Conservation (phyloP, 2,329 filamentous ascomycete genomes). For the Helicocarpus griseus region DNA sequence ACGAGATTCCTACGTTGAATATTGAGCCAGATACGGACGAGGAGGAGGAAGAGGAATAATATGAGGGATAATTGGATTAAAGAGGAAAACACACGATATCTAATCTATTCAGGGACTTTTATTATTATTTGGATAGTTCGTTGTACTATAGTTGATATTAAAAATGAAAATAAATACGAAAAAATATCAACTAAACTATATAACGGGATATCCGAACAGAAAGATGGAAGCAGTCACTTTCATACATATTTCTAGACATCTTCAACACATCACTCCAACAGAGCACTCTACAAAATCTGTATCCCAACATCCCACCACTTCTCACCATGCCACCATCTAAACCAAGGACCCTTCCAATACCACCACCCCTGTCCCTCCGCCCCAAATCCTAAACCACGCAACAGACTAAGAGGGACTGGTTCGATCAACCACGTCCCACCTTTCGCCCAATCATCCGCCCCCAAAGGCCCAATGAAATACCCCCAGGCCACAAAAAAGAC, state of each 20-base stretch:
- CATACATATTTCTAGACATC: background rate
- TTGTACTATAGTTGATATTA: too few relatives aligned
- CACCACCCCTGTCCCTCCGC: slow-evolving; percentile 55
- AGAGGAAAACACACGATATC: background rate
- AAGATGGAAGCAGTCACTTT: too few relatives aligned
- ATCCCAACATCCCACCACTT: slow-evolving; percentile 55
- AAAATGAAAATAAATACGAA: too few relatives aligned
- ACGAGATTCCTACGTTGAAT: slow-evolving; percentile 41
- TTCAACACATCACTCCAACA: slow-evolving; percentile 1
- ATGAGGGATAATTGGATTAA: background rate
- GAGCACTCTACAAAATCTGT: slow-evolving; percentile 19
- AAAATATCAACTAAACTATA: too few relatives aligned
- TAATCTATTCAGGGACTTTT: too few relatives aligned
- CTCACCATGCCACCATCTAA: slow-evolving; percentile 50
- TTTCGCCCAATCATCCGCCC: slow-evolving; percentile 68
- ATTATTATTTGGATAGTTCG: too few relatives aligned
- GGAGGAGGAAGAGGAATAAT: slow-evolving; percentile 20
- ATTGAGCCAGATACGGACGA: slow-evolving; percentile 39
- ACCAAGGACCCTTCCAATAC: slow-evolving; percentile 52
- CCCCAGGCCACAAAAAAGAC: slow-evolving; percentile 58
- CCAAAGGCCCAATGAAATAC: slow-evolving; percentile 50
- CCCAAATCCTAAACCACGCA: slow-evolving; percentile 59
- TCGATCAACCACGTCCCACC: slow-evolving; percentile 72
- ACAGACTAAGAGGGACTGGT: slow-evolving; percentile 63
- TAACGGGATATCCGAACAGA: too few relatives aligned